phyloP scores from a whole-genome alignment of 2,329 filamentous ascomycete genomes.

The Ceratocystis diversiconidia region DNA sequence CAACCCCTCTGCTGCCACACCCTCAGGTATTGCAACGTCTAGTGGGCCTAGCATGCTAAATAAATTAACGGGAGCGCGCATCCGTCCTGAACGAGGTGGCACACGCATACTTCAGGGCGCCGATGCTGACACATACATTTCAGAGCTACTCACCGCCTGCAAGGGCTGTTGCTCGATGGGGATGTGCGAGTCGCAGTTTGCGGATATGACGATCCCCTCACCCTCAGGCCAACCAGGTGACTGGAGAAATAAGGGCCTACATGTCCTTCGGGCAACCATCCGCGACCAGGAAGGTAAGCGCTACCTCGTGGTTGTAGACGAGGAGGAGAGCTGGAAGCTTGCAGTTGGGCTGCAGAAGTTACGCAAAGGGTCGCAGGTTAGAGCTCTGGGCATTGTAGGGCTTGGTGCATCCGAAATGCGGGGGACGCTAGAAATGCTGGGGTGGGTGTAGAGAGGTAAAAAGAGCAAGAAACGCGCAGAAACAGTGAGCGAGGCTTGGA shows the following conservation, averaged over 20 bases:
- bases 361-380: conserved; percentile 44
- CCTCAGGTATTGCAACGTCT: conserved; percentile 25
- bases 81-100: conserved; percentile 35
- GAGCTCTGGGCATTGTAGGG: conserved; percentile 43
- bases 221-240: conserved; percentile 36
- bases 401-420: conserved; percentile 42
- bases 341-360: conserved; percentile 46
- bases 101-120: conserved; percentile 43
- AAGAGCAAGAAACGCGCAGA: not conserved
- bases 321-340: conserved; percentile 56
- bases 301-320: conserved; percentile 49
- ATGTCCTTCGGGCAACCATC: conserved; percentile 49
- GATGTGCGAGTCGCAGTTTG: conserved; percentile 33
- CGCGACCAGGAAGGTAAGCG: conserved; percentile 53
- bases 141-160: conserved; percentile 49
- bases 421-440: conserved; percentile 42
- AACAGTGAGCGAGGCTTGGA: not conserved
- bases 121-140: conserved; percentile 51
- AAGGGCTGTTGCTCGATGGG: conserved; percentile 47
- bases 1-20: conserved; percentile 31
- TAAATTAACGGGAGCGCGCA: conserved; percentile 34
- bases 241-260: conserved; percentile 41
- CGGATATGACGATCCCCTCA: conserved; percentile 30
- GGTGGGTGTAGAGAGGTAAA: conserved; percentile 30
- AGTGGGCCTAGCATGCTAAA: conserved; percentile 33